phyloP scores from a whole-genome alignment of 2,329 filamentous ascomycete species.

The Zarea fungicola region DNA sequence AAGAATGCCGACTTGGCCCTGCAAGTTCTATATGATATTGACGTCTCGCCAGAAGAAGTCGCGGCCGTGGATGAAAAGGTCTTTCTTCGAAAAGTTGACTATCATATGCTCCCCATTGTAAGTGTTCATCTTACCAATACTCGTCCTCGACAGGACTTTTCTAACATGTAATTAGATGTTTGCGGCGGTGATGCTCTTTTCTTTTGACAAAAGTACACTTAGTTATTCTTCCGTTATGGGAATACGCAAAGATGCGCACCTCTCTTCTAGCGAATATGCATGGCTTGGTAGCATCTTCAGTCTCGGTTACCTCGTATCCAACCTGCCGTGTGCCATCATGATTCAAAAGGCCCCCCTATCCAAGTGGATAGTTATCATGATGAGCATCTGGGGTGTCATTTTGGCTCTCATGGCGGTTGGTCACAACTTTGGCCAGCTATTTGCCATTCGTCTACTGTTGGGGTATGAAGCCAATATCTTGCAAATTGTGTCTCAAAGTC shows the following conservation, averaged over 20 bases:
- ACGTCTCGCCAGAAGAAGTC: not conserved
- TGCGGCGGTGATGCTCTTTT: not conserved
- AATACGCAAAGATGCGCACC: not conserved
- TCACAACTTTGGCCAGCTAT: not conserved
- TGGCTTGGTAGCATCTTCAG: slow-evolving; percentile 2
- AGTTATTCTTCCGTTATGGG: not conserved
- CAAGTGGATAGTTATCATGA: slow-evolving; percentile 1
- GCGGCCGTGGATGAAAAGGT: not conserved
- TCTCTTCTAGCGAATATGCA: not conserved
- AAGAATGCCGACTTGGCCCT: not conserved
- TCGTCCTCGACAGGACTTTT: too few species aligned
- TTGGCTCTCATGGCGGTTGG: not conserved
- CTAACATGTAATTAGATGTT: too few species aligned
- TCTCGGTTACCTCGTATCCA: slow-evolving; percentile 2
- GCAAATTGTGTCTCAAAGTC: not conserved
- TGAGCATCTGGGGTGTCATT: not conserved
- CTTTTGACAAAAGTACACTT: not conserved
- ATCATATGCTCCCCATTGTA: not conserved
- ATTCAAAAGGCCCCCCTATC: not conserved
- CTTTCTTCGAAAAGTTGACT: not conserved
- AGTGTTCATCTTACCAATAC: too few species aligned
- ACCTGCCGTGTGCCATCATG: not conserved
- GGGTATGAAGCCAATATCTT: not conserved
- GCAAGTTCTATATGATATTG: not conserved
- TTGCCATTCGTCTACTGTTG: not conserved